These are phyloP conservation scores for Vicia sativa DNA, from an alignment of 306 rosid genomes.

Conservation along the genomic window DNA sequence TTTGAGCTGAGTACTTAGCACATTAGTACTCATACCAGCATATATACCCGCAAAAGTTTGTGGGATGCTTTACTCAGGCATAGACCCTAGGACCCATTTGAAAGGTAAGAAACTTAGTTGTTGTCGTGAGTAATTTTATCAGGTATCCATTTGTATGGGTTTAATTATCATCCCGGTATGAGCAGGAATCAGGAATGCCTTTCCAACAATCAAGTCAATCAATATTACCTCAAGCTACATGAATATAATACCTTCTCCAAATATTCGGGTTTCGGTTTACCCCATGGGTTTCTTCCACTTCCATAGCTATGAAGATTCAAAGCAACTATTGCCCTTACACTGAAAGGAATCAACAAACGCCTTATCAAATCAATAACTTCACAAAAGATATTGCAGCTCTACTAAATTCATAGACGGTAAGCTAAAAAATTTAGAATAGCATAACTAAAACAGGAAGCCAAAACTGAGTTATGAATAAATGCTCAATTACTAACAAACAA, in stretches of 20 bases:
- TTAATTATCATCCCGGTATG: background rate
- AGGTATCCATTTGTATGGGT: background rate
- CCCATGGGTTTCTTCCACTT: constrained; percentile 99
- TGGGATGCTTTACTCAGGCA: background rate
- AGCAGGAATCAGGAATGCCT: constrained; percentile 22
- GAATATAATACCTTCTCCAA: constrained; percentile 77
- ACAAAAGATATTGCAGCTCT: constrained; percentile 24
- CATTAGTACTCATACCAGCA: background rate
- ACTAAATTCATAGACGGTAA: constrained; percentile 9
- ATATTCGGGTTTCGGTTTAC: constrained; percentile 79
- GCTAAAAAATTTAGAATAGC: constrained; percentile 26
- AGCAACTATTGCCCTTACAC: constrained; percentile 94
- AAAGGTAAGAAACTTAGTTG: constrained; percentile 1
- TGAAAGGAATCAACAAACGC: constrained; percentile 49
- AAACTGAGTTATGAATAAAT: constrained; percentile 28
- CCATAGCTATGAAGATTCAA: constrained; percentile 95
- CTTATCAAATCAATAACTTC: constrained; percentile 25
- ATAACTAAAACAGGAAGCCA: constrained; percentile 13
- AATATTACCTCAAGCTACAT: constrained; percentile 18
- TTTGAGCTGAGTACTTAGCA: background rate
- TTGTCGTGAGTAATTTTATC: background rate
- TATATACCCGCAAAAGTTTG: background rate
- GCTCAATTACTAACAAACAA: constrained; percentile 7
- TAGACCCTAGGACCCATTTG: constrained; percentile 3
- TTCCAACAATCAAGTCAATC: constrained; percentile 27